Conservation (phyloP, 257 asterid species). For the Scutellaria barbata region DNA sequence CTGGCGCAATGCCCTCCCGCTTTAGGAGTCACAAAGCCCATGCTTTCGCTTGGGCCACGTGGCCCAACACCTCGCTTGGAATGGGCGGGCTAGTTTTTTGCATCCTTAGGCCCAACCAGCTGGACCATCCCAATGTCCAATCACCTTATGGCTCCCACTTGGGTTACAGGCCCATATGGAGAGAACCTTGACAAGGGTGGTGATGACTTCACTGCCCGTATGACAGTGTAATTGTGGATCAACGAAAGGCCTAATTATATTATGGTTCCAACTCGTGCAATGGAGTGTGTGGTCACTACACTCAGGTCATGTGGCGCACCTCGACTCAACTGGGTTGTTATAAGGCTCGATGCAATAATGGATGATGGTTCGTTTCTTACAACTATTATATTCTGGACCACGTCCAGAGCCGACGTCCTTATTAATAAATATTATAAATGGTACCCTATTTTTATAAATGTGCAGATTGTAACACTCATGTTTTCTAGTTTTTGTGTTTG, state of each 20-base stretch:
- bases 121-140: neutral
- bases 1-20: conserved; percentile 11
- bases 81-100: neutral
- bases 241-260: conserved; percentile 36
- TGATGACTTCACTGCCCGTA: conserved; percentile 27
- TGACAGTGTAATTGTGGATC: conserved; percentile 49
- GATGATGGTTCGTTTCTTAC: conserved; percentile 40
- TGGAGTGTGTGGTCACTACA: conserved; percentile 37
- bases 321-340: conserved; percentile 38
- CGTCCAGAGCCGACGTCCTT: conserved; percentile 48
- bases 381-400: conserved; percentile 44
- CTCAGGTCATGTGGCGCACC: conserved; percentile 46
- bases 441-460: too few relatives aligned
- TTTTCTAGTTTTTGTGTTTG: too few relatives aligned
- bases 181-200: conserved; percentile 50
- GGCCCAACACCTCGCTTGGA: conserved; percentile 14
- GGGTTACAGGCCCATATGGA: conserved; percentile 30
- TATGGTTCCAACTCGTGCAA: conserved; percentile 41
- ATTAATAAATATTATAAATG: neutral
- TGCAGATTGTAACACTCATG: too few relatives aligned
- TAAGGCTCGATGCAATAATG: conserved; percentile 37
- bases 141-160: neutral
- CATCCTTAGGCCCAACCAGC: neutral
- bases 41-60: neutral
- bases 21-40: conserved; percentile 7